phyloP scores from a whole-genome alignment of 2,329 filamentous ascomycete genomes.

The Cordyceps cicadae region DNA sequence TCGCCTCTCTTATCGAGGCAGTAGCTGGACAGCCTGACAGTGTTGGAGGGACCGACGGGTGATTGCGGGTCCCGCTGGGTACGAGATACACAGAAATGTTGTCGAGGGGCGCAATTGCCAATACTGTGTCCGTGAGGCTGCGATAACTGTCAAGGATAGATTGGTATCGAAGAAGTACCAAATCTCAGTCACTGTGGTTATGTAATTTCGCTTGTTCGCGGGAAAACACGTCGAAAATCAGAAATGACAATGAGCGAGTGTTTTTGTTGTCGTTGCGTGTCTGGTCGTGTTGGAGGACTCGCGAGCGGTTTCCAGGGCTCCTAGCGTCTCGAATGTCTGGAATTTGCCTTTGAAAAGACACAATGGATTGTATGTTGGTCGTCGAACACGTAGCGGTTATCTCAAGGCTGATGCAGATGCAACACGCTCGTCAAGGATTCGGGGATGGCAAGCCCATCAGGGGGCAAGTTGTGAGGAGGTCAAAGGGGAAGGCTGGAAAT shows the following conservation, averaged over 20 bases:
- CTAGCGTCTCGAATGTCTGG: neutral
- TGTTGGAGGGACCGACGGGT: neutral
- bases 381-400: neutral
- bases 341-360: neutral
- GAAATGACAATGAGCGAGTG: neutral
- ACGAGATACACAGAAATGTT: neutral
- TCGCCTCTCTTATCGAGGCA: neutral
- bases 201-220: no score
- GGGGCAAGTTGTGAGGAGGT: neutral
- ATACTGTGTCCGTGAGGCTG: neutral
- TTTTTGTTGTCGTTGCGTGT: neutral
- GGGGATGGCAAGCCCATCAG: neutral
- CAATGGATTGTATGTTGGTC: neutral
- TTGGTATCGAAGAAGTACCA: neutral
- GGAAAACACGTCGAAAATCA: neutral
- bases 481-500: neutral
- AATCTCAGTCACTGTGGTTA: neutral
- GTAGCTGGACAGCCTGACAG: neutral
- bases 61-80: slow-evolving; percentile 1
- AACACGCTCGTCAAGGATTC: neutral
- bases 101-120: neutral
- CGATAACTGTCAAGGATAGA: neutral
- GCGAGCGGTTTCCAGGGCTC: neutral
- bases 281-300: neutral
- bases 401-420: neutral